These are phyloP conservation scores for Herpetomonas tarakana DNA, from an alignment of 208 protist species.

Conservation along the genomic window DNA sequence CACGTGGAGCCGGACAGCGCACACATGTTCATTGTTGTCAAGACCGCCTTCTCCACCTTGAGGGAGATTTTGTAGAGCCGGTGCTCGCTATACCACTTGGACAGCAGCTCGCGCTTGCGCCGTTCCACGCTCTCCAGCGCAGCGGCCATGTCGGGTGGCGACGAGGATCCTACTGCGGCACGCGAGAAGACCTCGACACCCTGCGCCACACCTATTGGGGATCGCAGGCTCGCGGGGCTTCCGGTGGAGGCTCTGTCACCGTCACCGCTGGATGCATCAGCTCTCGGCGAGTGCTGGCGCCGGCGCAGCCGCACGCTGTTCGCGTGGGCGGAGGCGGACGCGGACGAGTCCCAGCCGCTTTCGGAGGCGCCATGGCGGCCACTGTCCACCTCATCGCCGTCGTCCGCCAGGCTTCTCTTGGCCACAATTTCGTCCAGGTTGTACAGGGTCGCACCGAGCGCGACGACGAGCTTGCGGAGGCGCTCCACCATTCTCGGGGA, in stretches of 20 bases:
- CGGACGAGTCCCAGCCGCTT: too few relatives aligned
- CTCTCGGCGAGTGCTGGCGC: slow-evolving; percentile 11
- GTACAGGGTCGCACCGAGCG: slow-evolving; percentile 88
- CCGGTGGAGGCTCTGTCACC: too few relatives aligned
- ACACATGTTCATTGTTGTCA: slow-evolving; percentile 92
- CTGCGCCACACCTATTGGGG: too few relatives aligned
- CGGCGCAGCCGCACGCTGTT: background rate
- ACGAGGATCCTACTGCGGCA: background rate
- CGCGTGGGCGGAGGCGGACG: too few relatives aligned
- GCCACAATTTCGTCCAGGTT: slow-evolving; percentile 49
- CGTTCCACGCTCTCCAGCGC: slow-evolving; percentile 21
- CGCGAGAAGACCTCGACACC: background rate
- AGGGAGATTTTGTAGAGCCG: slow-evolving; percentile 37
- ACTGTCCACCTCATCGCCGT: background rate
- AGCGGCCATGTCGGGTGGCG: slow-evolving; percentile 13
- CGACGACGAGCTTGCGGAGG: slow-evolving; percentile 88
- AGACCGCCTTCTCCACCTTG: slow-evolving; percentile 45
- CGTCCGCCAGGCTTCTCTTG: background rate
- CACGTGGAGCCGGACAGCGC: slow-evolving; percentile 79
- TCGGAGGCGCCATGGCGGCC: background rate
- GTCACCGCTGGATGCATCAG: slow-evolving; percentile 3
- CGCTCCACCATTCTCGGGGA: slow-evolving; percentile 59
- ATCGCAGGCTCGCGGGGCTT: too few relatives aligned
- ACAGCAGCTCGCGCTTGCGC: slow-evolving; percentile 40
- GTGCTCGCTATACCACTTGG: slow-evolving; percentile 42